Percentiles rank a stretch among this genome's conserved stretches.
phyloP scores from a whole-genome alignment of 1,139 yeast species.

The Blastobotrys raffinosifermentans region DNA sequence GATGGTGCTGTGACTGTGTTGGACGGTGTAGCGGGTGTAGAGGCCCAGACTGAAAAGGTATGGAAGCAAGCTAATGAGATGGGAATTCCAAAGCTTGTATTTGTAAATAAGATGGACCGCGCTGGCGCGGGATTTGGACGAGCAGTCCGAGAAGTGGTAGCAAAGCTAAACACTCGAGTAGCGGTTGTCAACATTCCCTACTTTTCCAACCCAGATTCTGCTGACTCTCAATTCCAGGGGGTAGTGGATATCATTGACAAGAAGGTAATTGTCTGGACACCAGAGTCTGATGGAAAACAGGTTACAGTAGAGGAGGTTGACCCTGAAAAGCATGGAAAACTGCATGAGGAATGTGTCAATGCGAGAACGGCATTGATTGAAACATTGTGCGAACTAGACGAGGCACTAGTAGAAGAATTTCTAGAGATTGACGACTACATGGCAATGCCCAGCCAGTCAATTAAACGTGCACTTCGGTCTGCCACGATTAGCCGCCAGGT shows the following conservation, averaged over 20 bases:
- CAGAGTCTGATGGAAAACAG: conserved; percentile 46
- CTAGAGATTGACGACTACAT: conserved; percentile 60
- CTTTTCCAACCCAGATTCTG: conserved; percentile 40
- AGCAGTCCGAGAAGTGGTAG: conserved; percentile 79
- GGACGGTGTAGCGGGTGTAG: conserved; percentile 97
- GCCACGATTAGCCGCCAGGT: conserved; percentile 55
- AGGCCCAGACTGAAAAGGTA: conserved; percentile 95
- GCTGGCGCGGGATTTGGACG: conserved; percentile 93
- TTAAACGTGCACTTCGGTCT: conserved; percentile 54
- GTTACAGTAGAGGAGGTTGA: conserved; percentile 46
- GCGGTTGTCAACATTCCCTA: conserved; percentile 76
- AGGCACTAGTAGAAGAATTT: conserved; percentile 66
- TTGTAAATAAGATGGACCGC: conserved; percentile 92
- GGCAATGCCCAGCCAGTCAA: conserved; percentile 43
- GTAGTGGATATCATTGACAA: conserved; percentile 73
- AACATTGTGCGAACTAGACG: conserved; percentile 77
- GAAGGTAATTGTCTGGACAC: conserved; percentile 57
- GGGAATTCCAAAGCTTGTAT: conserved; percentile 67
- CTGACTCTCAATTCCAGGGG: conserved; percentile 58
- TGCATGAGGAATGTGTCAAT: conserved; percentile 43
- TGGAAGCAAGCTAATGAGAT: conserved; percentile 81
- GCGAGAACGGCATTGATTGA: conserved; percentile 78
- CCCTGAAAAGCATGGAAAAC: conserved; percentile 28
- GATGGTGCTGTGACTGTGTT: conserved; percentile 92
- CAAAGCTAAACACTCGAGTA: conserved; percentile 67